These are phyloP conservation scores for Stenogyne calaminthoides DNA, from an alignment of 305 asterid genomes.

Conservation along the genomic window DNA sequence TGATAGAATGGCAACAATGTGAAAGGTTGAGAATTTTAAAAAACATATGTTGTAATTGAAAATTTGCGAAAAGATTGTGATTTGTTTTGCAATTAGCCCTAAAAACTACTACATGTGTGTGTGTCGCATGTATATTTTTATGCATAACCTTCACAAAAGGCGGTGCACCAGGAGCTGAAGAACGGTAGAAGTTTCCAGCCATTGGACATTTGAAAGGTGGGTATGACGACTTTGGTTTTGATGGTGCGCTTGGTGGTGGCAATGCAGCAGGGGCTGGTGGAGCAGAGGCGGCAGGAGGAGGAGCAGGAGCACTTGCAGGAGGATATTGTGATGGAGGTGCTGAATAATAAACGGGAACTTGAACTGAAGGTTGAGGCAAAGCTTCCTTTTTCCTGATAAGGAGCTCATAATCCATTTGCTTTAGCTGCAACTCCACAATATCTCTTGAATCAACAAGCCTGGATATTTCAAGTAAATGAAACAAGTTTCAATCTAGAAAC, in stretches of 20 bases:
- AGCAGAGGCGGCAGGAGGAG: constrained; percentile 35
- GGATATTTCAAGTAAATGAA: constrained; percentile 12
- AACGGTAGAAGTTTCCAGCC: constrained; percentile 59
- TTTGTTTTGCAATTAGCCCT: no score
- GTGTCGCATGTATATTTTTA: not conserved
- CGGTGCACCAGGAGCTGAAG: constrained; percentile 56
- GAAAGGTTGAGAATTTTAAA: no score
- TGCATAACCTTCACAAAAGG: constrained; percentile 52
- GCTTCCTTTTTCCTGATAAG: constrained; percentile 57
- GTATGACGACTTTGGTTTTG: constrained; percentile 45
- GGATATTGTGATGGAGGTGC: constrained; percentile 34
- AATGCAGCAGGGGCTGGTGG: constrained; percentile 39
- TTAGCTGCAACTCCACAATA: constrained; percentile 51
- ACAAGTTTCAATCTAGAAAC: constrained; percentile 4
- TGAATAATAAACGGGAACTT: constrained; percentile 30
- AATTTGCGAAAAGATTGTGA: no score
- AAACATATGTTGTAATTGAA: no score
- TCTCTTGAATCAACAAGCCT: constrained; percentile 63
- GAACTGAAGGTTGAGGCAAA: constrained; percentile 39
- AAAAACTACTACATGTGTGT: not conserved
- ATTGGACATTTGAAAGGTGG: constrained; percentile 58
- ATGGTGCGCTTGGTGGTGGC: constrained; percentile 33
- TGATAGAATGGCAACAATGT: no score
- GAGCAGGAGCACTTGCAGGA: constrained; percentile 38
- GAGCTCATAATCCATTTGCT: constrained; percentile 52